Base-by-base conservation (phyloP, 768 basidiomycete genomes). In the Infundibulicybe gibba region DNA sequence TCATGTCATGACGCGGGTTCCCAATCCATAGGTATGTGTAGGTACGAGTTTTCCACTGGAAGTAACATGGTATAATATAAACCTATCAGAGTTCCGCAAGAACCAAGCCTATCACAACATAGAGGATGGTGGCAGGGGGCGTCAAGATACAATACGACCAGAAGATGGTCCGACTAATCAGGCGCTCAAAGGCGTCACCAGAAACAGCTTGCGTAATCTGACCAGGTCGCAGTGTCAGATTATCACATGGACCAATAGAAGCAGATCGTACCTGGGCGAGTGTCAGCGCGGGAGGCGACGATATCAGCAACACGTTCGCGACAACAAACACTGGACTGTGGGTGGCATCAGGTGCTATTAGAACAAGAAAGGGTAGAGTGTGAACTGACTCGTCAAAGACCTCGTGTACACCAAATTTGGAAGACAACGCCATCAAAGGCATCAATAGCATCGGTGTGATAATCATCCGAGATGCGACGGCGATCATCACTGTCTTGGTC, bases 121-220 rank as follows among this genome's bases (percentile, higher is more conserved):
- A 86, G 13, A 72, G 57, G 45, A 93, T 81, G 45, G 84, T 90
- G n/a, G 86, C 74, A 2, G 90, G 88, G 2, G 94, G 93, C 0
- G 94, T 94, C 47, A 94, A 70, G 31, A 92, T 67, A 54, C 90
- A 93, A 60, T 95, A 97, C 2, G 86, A 77, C 91, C 92, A 94
- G 62, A 93, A 93, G 49, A 97, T 90, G 0, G 94, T 97, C 44
- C 90, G 79, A 49, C 83, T 86, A 62, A 97, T 87, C 32, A 97
- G 75, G 1, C 92, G 75, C 68, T 97, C 95, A 60, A 98, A 97
- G 0, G 90, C 84, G 57, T 90, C 90, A 2, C 90, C 89, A 0
- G 58, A 85, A 2, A 85, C 87, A 0, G 88, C 85, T 61, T 91
- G 87, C 1, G 92, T 91, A 56, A 94, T 90, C 73, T 89, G 43